Evolutionary conservation across 345 rosid species (phyloP), one percentile per base, ranked within the genome.

Genomic region (Clausena lansium): DNA sequence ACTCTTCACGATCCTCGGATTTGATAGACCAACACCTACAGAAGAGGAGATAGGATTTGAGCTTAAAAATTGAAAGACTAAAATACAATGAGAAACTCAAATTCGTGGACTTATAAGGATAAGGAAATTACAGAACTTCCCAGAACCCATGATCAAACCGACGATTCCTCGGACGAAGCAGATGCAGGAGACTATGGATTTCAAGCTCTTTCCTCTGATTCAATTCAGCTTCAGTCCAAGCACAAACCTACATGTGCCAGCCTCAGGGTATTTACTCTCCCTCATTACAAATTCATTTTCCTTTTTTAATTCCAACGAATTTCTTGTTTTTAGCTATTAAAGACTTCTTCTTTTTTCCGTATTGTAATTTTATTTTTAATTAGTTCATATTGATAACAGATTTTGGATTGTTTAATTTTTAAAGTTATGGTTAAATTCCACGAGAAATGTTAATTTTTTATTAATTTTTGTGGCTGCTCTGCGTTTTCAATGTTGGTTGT

Each of bases 61-160:
- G 0, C 33, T 19, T 36, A 6, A 7, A 22, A 38, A 2, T n/a
- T 4, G 9, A 70, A 38, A 20, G 19, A 30, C 15, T 4, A 45
- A 36, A 74, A 6, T 28, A 19, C 36, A 59, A 75, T 75, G 61
- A 47, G 70, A 28, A 62, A 32, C 61, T 64, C 73, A 85, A 79
- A 79, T 76, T 77, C 88, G 8, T 75, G 85, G 66, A 80, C 75
- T 38, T 84, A 52, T 61, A 83, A 77, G 86, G 89, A 83, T 27
- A 84, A 86, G 82, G 81, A 66, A 65, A 64, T 80, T 57, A 78
- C 84, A 7, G 77, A 74, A 52, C 84, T 69, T 41, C 67, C 86
- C 71, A 70, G 78, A 71, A 73, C 81, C 38, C 76, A 38, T 4
- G 27, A 60, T 55, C 77, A 35, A 20, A 58, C 78, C 22, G 79